Evolutionary conservation across 176 grass and related monocot species (phyloP).

Genomic region (Rhynchospora pubera): DNA sequence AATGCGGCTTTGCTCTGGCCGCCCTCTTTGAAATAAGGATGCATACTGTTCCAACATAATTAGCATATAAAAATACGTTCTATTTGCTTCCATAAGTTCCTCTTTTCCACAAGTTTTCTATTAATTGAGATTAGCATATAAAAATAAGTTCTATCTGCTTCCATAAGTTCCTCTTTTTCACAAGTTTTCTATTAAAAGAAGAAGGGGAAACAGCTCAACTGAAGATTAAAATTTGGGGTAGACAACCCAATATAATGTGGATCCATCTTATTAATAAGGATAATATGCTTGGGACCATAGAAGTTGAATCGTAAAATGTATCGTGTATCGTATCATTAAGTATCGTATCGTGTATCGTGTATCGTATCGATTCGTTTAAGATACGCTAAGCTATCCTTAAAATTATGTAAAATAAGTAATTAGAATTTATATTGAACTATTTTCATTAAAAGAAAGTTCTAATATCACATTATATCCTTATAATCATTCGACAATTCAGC

Average conservation of each 20-base stretch:
- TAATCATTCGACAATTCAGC: no score
- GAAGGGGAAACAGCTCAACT: not conserved
- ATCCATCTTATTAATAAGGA: not conserved
- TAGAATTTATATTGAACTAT: no score
- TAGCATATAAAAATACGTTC: not conserved
- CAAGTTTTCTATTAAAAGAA: not conserved
- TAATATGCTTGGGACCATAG: not conserved
- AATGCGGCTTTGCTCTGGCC: constrained; percentile 27
- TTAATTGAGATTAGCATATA: not conserved
- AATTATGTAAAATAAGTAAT: no score
- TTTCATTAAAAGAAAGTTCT: no score
- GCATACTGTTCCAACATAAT: constrained; percentile 28
- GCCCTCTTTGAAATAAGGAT: constrained; percentile 35
- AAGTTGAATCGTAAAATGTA: no score
- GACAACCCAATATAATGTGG: not conserved
- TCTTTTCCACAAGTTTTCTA: not conserved
- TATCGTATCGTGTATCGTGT: no score
- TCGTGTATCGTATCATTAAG: no score
- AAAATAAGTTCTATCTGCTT: not conserved
- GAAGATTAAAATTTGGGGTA: not conserved
- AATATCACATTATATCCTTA: no score
- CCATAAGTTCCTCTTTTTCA: not conserved
- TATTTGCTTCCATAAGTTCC: not conserved
- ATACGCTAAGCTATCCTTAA: no score
- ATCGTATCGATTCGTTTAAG: no score